A percentile compares a stretch with the other conserved stretches of the same genome.
phyloP scores from a whole-genome alignment of 257 asterid genomes.

The Solanum pinnatisectum region DNA sequence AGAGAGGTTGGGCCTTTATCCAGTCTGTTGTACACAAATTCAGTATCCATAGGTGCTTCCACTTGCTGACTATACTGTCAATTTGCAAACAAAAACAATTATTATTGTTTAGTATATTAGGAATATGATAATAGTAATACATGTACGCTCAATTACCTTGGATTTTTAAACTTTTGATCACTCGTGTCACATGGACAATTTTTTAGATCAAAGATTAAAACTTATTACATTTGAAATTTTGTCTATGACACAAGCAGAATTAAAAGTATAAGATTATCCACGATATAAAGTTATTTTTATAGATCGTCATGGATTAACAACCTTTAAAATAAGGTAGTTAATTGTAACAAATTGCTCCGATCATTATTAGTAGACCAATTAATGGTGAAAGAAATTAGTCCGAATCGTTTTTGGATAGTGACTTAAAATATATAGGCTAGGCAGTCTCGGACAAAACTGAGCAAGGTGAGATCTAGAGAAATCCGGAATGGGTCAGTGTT shows the following conservation, averaged over 20 bases:
- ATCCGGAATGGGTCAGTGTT: too few species aligned
- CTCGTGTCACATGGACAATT: neutral
- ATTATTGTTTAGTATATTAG: neutral
- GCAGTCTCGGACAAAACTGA: fast-evolving
- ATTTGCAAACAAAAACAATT: neutral
- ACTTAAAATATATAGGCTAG: too few species aligned
- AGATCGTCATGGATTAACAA: neutral
- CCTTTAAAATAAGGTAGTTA: too few species aligned
- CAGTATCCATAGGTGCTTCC: conserved; percentile 18
- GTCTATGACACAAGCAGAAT: neutral
- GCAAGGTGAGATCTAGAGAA: too few species aligned
- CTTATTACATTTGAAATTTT: neutral
- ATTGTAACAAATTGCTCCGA: too few species aligned
- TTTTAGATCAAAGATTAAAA: neutral
- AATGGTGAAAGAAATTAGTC: too few species aligned
- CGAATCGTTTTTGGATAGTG: too few species aligned
- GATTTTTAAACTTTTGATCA: neutral
- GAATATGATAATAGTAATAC: neutral
- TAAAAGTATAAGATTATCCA: neutral
- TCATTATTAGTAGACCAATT: too few species aligned
- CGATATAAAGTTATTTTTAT: too few species aligned
- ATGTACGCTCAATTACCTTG: neutral
- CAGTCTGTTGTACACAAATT: conserved; percentile 3
- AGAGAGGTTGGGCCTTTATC: conserved; percentile 18
- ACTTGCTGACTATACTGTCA: conserved; percentile 5